A percentile compares a stretch with the other conserved stretches of the same genome.
phyloP scores from a whole-genome alignment of 352 stramenopile genomes.

The Phytophthora vignae region DNA sequence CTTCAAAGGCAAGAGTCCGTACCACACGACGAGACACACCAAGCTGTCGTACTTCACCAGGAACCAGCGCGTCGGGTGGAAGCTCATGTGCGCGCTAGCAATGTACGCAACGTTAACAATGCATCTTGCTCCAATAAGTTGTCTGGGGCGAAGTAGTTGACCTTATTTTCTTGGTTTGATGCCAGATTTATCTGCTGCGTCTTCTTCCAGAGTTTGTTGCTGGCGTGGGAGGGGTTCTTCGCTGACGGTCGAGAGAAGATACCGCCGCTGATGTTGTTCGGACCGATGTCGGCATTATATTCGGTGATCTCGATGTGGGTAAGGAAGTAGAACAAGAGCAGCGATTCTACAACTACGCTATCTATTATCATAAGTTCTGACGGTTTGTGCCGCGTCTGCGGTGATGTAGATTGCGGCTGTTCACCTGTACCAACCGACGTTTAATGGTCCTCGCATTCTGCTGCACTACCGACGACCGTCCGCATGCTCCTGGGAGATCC shows the following conservation, averaged over 20 bases:
- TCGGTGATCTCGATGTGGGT: conserved; percentile 68
- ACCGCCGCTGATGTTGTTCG: conserved; percentile 58
- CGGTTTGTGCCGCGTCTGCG: not conserved
- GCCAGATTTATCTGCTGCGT: conserved; percentile 61
- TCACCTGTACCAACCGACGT: conserved; percentile 64
- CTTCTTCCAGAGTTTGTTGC: conserved; percentile 54
- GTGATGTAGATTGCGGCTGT: conserved; percentile 48
- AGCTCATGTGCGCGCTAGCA: conserved; percentile 57
- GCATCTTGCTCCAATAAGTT: not conserved
- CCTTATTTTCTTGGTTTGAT: conserved; percentile 1
- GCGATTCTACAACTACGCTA: too few relatives aligned
- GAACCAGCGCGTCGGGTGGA: conserved; percentile 68
- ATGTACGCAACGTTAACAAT: conserved; percentile 45
- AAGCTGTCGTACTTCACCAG: conserved; percentile 53
- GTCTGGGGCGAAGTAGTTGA: not conserved
- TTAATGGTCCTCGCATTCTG: conserved; percentile 65
- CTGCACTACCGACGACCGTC: conserved; percentile 59
- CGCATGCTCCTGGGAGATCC: conserved; percentile 68
- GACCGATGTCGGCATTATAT: conserved; percentile 52
- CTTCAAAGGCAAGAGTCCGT: conserved; percentile 70
- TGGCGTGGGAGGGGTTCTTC: conserved; percentile 59
- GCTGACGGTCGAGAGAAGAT: conserved; percentile 58
- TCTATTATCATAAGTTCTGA: not conserved
- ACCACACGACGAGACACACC: conserved; percentile 58
- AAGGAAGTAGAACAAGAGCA: conserved; percentile 4